Percentiles rank a stretch among this genome's conserved stretches.
phyloP scores from a whole-genome alignment of 2,329 filamentous ascomycete species.

The Capronia americana region DNA sequence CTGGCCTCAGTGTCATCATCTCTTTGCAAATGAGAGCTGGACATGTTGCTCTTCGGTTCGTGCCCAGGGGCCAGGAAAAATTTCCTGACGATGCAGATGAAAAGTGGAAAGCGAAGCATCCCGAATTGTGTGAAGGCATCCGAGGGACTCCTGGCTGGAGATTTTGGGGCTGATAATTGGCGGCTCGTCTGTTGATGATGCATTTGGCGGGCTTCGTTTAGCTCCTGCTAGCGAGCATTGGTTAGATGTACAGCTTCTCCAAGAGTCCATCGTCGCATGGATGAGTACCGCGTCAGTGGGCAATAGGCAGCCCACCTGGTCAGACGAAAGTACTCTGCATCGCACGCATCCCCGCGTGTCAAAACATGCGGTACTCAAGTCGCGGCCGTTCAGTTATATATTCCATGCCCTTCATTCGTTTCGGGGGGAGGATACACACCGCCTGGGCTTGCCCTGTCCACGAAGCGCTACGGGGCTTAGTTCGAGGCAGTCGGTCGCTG shows the following conservation, averaged over 20 bases:
- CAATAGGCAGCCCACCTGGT: neutral
- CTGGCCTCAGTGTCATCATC: conserved; percentile 66
- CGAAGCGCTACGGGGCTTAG: neutral
- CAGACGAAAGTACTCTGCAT: neutral
- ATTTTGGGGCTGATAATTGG: conserved; percentile 26
- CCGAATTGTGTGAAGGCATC: conserved; percentile 28
- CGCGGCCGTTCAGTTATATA: neutral
- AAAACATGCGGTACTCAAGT: neutral
- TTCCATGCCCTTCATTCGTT: neutral
- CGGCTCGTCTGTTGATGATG: conserved; percentile 2
- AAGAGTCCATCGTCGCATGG: neutral
- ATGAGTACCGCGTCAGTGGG: neutral
- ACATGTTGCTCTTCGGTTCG: conserved; percentile 69
- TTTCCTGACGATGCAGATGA: conserved; percentile 55
- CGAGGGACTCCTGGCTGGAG: conserved; percentile 23
- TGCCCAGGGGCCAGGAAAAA: conserved; percentile 72
- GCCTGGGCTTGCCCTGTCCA: conserved; percentile 1
- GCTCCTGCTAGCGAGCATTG: conserved; percentile 11
- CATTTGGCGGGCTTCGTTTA: conserved; percentile 14
- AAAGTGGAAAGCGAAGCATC: conserved; percentile 40
- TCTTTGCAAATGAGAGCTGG: conserved; percentile 73
- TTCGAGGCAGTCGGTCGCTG: conserved; percentile 6
- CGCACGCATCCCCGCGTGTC: neutral
- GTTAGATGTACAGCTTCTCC: neutral
- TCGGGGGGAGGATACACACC: neutral